Percentiles rank a stretch among this genome's conserved stretches.
phyloP scores from a whole-genome alignment of 2,329 filamentous ascomycete species.

The Pseudophaeomoniella oleicola region DNA sequence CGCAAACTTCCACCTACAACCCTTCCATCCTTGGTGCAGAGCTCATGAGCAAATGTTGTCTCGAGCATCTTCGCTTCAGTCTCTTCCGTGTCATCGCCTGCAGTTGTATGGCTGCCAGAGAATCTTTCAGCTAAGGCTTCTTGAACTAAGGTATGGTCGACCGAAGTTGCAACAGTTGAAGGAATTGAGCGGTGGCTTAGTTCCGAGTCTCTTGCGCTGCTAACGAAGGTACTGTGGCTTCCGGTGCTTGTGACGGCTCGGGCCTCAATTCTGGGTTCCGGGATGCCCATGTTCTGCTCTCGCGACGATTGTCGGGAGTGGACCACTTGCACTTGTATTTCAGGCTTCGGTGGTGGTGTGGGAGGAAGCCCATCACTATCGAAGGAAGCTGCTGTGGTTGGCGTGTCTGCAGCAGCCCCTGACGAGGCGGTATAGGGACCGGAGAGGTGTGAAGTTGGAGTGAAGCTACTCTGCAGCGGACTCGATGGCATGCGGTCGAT shows the following conservation, averaged over 20 bases:
- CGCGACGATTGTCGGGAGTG: neutral
- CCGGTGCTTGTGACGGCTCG: conserved; percentile 40
- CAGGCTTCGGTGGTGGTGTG: neutral
- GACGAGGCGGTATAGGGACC: neutral
- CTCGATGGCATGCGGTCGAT: neutral
- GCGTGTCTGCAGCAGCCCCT: neutral
- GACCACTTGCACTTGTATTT: neutral
- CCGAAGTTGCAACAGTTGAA: conserved; percentile 78
- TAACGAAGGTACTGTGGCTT: conserved; percentile 64
- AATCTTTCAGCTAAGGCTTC: no score
- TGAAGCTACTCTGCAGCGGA: neutral
- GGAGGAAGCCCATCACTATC: neutral
- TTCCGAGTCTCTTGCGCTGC: conserved; percentile 60
- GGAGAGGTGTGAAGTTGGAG: neutral
- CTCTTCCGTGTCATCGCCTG: conserved; percentile 64
- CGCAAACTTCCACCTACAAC: conserved; percentile 85
- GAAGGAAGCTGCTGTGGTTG: neutral
- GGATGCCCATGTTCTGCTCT: neutral
- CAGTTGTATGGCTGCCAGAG: conserved; percentile 45
- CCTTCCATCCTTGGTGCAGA: conserved; percentile 88
- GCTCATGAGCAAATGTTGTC: conserved; percentile 79
- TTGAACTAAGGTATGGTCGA: conserved; percentile 49
- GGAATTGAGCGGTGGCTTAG: conserved; percentile 64
- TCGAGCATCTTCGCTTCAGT: conserved; percentile 75
- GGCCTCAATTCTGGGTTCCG: neutral